phyloP scores from a whole-genome alignment of 176 grass and related monocot genomes.

The Saccharum spontaneum region DNA sequence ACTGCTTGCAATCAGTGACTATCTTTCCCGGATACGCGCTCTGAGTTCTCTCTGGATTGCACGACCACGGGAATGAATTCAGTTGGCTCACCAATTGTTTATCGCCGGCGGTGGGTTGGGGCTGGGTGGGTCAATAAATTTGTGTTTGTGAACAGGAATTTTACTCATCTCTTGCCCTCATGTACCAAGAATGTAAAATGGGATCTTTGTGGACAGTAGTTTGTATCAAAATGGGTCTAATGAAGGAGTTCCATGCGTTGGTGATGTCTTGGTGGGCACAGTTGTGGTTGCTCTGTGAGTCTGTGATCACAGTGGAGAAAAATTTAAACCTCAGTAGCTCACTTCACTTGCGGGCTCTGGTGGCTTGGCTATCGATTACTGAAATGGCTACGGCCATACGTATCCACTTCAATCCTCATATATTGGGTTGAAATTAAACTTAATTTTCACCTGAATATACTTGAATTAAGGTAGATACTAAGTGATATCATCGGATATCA shows the following conservation, averaged over 20 bases:
- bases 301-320: too few relatives aligned
- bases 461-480: too few relatives aligned
- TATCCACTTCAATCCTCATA: too few relatives aligned
- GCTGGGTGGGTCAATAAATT: not conserved
- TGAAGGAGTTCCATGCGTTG: not conserved
- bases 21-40: conserved; percentile 48
- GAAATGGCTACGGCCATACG: too few relatives aligned
- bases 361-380: too few relatives aligned
- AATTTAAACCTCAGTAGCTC: too few relatives aligned
- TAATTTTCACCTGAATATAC: not conserved
- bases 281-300: not conserved
- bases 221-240: not conserved
- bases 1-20: conserved; percentile 49
- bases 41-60: conserved; percentile 60
- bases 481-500: not conserved
- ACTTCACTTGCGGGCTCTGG: too few relatives aligned
- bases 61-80: conserved; percentile 37
- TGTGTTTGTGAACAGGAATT: not conserved
- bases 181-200: not conserved
- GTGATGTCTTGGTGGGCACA: not conserved
- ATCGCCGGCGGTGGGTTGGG: not conserved
- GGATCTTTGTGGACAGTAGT: not conserved
- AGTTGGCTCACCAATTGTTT: not conserved
- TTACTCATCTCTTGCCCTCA: not conserved
- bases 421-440: too few relatives aligned